Percentiles rank a stretch among this genome's conserved stretches.
Conservation (phyloP, 495 filamentous ascomycete species). For the Penicillium canescens region DNA sequence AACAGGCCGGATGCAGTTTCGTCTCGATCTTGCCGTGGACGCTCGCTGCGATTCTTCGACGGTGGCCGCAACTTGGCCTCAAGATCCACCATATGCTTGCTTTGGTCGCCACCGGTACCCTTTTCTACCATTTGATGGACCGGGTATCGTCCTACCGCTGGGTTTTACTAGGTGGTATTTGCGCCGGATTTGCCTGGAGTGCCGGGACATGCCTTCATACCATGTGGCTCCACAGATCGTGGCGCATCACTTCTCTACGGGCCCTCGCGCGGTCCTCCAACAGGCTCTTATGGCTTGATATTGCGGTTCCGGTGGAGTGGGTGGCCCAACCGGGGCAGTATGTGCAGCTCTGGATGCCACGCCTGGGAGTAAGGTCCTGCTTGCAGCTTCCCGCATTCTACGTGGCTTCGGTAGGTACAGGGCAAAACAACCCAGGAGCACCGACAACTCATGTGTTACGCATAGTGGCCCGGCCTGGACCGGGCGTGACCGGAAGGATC, state of each 20-base stretch:
- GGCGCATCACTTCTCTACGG: background rate
- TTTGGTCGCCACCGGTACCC: background rate
- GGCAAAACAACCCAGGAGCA: background rate
- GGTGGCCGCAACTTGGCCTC: background rate
- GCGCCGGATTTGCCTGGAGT: background rate
- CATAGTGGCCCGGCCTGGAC: background rate
- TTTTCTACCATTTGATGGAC: conserved; percentile 4
- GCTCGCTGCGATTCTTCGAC: conserved; percentile 6
- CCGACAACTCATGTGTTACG: background rate
- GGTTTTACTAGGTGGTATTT: conserved; percentile 6
- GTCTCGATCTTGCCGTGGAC: conserved; percentile 6
- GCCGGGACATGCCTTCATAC: background rate
- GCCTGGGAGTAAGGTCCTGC: conserved; percentile 1
- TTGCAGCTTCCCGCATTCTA: conserved; percentile 7
- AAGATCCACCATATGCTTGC: conserved; percentile 5
- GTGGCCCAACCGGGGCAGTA: conserved; percentile 4
- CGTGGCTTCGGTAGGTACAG: background rate
- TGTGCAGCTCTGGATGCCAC: conserved; percentile 10
- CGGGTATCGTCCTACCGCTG: conserved; percentile 1
- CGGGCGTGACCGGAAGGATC: background rate
- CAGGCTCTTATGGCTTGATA: conserved; percentile 1
- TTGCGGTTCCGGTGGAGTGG: background rate
- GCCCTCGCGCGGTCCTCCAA: background rate
- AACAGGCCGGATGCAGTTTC: conserved; percentile 4
- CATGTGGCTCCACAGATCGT: conserved; percentile 5